These are phyloP conservation scores for Daldinia bambusicola DNA, from an alignment of 495 filamentous ascomycete genomes.

Conservation along the genomic window DNA sequence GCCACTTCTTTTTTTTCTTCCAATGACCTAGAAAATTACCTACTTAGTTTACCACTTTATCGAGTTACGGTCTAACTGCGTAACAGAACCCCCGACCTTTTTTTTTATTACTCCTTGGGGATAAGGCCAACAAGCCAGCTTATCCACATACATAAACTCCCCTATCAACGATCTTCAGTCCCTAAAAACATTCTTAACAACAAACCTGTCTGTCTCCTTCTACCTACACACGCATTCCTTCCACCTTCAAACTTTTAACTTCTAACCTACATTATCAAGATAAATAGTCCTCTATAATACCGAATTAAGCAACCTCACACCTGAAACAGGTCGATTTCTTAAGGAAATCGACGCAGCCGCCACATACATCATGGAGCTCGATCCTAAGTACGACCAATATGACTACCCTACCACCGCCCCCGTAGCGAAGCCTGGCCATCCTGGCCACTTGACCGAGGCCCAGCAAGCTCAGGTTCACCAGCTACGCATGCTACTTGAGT, in stretches of 20 bases:
- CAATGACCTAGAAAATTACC: constrained; percentile 5
- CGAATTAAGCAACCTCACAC: constrained; percentile 4
- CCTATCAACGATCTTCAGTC: constrained; percentile 13
- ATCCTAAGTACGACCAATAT: constrained; percentile 95
- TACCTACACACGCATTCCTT: neutral
- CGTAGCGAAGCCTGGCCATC: constrained; percentile 76
- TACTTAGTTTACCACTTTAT: constrained; percentile 24
- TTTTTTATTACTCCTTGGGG: constrained; percentile 13
- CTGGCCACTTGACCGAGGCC: constrained; percentile 84
- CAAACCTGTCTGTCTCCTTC: constrained; percentile 18
- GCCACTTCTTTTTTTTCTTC: constrained; percentile 30
- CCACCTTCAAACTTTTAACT: neutral
- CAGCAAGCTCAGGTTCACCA: constrained; percentile 92
- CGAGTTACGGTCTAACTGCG: constrained; percentile 25
- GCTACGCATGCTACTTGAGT: constrained; percentile 84
- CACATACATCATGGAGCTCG: constrained; percentile 63
- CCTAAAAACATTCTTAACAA: constrained; percentile 29
- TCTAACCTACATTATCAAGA: constrained; percentile 13
- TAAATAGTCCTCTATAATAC: constrained; percentile 18
- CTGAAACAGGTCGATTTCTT: constrained; percentile 26
- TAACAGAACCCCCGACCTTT: constrained; percentile 27
- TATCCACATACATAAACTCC: constrained; percentile 38
- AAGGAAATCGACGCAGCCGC: constrained; percentile 40
- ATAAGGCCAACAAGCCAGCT: constrained; percentile 28
- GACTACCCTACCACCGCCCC: constrained; percentile 87